Base-by-base conservation (phyloP, 2,329 filamentous ascomycete species). In the Pyricularia sp. region DNA sequence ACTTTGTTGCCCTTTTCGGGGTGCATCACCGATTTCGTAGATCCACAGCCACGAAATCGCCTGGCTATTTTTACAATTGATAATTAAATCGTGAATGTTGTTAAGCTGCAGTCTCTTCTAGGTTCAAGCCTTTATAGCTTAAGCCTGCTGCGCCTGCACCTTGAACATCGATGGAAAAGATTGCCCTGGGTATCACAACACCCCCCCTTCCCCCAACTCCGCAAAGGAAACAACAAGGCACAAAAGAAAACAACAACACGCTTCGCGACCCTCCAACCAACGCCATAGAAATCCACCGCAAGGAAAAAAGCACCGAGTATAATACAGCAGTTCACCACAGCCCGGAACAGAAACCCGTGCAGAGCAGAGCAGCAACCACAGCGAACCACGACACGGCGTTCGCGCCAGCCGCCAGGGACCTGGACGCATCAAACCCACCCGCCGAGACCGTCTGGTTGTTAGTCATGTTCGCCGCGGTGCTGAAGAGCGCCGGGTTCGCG, bases 401-500 rank as follows among this genome's bases (percentile, higher is more conserved):
- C 58, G 67, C 25, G 36, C 23, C 58, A 61, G 58, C 58, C 7
- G 58, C 65, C 58, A 9, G 11, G 23, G 66, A 42, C 20, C 67
- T 70, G 42, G 11, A 33, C 59, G 26, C 30, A 31, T 65, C n/a
- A 26, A 23, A 12, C 14, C 28, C 20, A 23, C 68, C 55, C 11
- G 70, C 69, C 26, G 73, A 73, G 61, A 80, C 75, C 0, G 82
- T 84, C 75, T 85, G 83, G 69, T 84, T 84, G 25, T 76, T 77
- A 20, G 82, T 82, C 79, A 81, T 81, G 68, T 84, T 83, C 4
- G 76, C 70, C 33, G 80, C 75, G 59, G 80, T 73, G 59, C 76
- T 81, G 72, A 88, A 88, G 75, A 88, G 88, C 71, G 79, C 83
- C 3, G 77, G 75, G 2, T 76, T 76, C 36, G 69, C 68, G 69